Evolutionary conservation across 371 early-diverging fungal genomes (phyloP), one percentile per base, ranked within the genome.

Genomic region (Encephalitozoon romaleae): DNA sequence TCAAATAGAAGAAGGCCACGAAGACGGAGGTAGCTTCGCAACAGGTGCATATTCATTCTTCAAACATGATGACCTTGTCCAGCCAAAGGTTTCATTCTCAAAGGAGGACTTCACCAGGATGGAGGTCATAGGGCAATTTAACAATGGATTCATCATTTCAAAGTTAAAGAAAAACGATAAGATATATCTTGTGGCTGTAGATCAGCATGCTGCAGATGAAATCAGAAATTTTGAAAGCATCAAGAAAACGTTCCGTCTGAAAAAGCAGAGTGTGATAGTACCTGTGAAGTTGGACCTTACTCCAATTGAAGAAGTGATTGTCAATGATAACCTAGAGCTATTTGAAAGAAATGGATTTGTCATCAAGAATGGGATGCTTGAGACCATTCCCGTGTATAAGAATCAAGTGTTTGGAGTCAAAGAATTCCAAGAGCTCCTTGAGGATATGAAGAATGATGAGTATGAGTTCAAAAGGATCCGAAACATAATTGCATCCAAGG

Each of bases 191-290:
- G 93, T 92, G 81, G 91, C 95, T 54, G 88, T 98, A 52, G 98
- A 97, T 85, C 97, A 98, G 78, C 97, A 96, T 82, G 97, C 98
- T 4, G 87, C 93, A 8, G 96, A 96, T 83, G 98, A 98, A 86
- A 97, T 95, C 83, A 92, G 87, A 82, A 93, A 93, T 78, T 98
- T 90, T 87, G 97, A 96, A 83, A 87, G 51, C 2, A 77, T 89
- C 18, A 79, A 73, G 66, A 71, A 63, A 26, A 74, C 72, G 0
- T 81, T 80, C 64, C 49, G 45, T 38, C 53, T 87, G n/a, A 79
- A 81, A 18, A 85, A 74, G 41, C 96, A 95, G 74, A 86, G 81
- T 52, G 87, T 86, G 0, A 79, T 85, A 51, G 86, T 84, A 0
- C 91, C 91, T 0, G 78, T 85, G 23, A 67, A 70, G 9, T 78